phyloP scores from a whole-genome alignment of 2,329 filamentous ascomycete genomes.

The Endothia cerciana region DNA sequence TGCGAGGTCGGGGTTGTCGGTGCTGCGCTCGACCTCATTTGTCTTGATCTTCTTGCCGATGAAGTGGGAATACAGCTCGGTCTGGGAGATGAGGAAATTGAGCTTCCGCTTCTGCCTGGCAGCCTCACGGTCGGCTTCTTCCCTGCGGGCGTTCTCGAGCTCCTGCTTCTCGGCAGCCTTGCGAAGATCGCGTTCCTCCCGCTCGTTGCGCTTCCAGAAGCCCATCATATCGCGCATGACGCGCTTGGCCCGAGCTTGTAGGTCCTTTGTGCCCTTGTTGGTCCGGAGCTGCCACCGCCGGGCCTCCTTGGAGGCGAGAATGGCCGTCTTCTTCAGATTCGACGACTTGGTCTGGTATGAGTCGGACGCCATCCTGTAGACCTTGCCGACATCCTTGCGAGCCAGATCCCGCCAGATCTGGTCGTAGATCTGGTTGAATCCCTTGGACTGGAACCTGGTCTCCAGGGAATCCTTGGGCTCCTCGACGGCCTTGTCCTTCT shows the following conservation, averaged over 20 bases:
- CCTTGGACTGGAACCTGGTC: conserved; percentile 80
- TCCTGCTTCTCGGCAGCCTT: conserved; percentile 95
- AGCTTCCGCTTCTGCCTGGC: conserved; percentile 98
- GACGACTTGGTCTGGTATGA: conserved; percentile 86
- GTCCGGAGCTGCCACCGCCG: conserved; percentile 96
- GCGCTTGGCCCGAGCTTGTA: conserved; percentile 93
- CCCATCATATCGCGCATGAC: conserved; percentile 99
- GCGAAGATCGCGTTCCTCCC: conserved; percentile 91
- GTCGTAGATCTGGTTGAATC: conserved; percentile 95
- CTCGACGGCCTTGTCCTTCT: conserved; percentile 48
- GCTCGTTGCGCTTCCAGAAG: conserved; percentile 99
- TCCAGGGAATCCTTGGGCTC: conserved; percentile 58
- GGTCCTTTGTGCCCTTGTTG: conserved; percentile 98
- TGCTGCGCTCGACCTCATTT: conserved; percentile 88
- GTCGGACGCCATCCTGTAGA: conserved; percentile 83
- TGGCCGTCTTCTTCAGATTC: conserved; percentile 97
- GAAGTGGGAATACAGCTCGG: conserved; percentile 98
- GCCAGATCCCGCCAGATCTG: conserved; percentile 97
- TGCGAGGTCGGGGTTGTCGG: conserved; percentile 76
- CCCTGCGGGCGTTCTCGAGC: conserved; percentile 93
- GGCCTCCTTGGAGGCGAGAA: conserved; percentile 94
- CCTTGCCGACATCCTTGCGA: conserved; percentile 90
- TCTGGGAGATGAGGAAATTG: conserved; percentile 99
- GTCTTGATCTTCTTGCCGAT: conserved; percentile 99
- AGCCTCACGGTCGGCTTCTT: conserved; percentile 95